phyloP scores from a whole-genome alignment of 768 basidiomycete genomes.

The Fomitopsis serialis region DNA sequence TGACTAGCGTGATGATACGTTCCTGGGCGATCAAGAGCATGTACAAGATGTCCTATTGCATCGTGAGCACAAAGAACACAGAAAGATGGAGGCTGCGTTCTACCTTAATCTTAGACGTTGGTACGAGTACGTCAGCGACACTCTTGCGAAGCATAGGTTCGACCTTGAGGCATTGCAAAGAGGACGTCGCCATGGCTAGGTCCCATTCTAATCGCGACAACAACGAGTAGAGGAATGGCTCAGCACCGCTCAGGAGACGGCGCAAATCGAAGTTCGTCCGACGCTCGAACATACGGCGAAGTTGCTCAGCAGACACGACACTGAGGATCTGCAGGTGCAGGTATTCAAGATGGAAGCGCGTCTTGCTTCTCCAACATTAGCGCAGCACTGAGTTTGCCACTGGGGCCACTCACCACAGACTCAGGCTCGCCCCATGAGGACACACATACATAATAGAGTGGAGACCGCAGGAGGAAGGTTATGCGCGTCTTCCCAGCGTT shows the following conservation, averaged over 20 bases:
- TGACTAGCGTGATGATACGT: slow-evolving; percentile 77
- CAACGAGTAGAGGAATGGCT: slow-evolving; percentile 72
- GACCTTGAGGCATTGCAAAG: slow-evolving; percentile 75
- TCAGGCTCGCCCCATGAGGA: slow-evolving; percentile 96
- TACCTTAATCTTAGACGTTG: slow-evolving; percentile 76
- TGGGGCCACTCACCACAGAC: slow-evolving; percentile 66
- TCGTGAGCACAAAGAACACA: background rate
- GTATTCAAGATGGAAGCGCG: slow-evolving; percentile 90
- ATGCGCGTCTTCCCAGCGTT: slow-evolving; percentile 80
- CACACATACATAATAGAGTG: slow-evolving; percentile 87
- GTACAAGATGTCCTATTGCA: slow-evolving; percentile 78
- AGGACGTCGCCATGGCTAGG: slow-evolving; percentile 76
- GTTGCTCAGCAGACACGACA: slow-evolving; percentile 80
- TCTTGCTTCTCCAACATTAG: slow-evolving; percentile 64
- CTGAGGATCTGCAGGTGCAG: slow-evolving; percentile 91
- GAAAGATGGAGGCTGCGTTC: too few relatives aligned
- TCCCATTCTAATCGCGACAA: slow-evolving; percentile 69
- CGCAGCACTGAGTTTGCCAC: background rate
- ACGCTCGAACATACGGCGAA: slow-evolving; percentile 81
- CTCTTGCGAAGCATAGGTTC: slow-evolving; percentile 64
- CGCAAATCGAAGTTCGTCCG: slow-evolving; percentile 90
- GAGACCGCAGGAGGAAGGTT: slow-evolving; percentile 79
- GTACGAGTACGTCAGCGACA: slow-evolving; percentile 78
- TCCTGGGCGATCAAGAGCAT: slow-evolving; percentile 78
- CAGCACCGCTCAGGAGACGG: slow-evolving; percentile 69